Evolutionary conservation across 192 early-diverging fungal genomes (phyloP).

Genomic region (Diversispora epigaea): DNA sequence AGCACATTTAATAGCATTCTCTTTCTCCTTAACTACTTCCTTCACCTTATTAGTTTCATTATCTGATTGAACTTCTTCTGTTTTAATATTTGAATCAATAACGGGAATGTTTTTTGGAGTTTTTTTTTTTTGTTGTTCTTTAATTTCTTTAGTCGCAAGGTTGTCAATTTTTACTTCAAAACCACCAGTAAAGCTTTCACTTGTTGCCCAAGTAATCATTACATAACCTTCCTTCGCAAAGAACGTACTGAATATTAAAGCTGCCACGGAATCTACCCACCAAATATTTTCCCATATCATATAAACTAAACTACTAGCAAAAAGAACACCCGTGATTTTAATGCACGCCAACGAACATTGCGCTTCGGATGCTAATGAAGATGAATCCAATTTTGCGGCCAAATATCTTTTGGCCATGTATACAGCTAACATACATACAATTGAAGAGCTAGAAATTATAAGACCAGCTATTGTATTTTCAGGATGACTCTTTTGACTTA

Average conservation of each 20-base stretch:
- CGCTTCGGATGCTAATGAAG: constrained; percentile 18
- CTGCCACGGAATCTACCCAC: constrained; percentile 21
- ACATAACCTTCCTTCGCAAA: constrained; percentile 20
- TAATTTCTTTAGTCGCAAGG: too few species aligned
- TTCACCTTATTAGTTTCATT: too few species aligned
- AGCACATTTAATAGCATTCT: too few species aligned
- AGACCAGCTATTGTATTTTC: not conserved
- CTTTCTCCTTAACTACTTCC: too few species aligned
- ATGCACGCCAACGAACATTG: constrained; percentile 29
- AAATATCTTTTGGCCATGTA: constrained; percentile 3
- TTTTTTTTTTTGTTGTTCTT: not conserved
- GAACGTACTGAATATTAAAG: constrained; percentile 15
- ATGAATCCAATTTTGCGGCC: constrained; percentile 19
- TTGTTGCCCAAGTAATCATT: constrained; percentile 4
- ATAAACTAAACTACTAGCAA: constrained; percentile 16
- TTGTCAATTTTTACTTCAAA: not conserved
- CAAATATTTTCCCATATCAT: constrained; percentile 2
- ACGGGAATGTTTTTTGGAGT: too few species aligned
- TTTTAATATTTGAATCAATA: too few species aligned
- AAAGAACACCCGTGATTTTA: constrained; percentile 8
- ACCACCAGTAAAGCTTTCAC: constrained; percentile 24
- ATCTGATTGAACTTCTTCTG: too few species aligned
- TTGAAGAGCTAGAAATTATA: constrained; percentile 21
- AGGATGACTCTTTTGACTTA: not conserved
- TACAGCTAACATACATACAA: constrained; percentile 6